Evolutionary conservation across 2,329 filamentous ascomycete species (phyloP), one percentile per base, ranked within the genome.

Genomic region (Penicillium sp.): DNA sequence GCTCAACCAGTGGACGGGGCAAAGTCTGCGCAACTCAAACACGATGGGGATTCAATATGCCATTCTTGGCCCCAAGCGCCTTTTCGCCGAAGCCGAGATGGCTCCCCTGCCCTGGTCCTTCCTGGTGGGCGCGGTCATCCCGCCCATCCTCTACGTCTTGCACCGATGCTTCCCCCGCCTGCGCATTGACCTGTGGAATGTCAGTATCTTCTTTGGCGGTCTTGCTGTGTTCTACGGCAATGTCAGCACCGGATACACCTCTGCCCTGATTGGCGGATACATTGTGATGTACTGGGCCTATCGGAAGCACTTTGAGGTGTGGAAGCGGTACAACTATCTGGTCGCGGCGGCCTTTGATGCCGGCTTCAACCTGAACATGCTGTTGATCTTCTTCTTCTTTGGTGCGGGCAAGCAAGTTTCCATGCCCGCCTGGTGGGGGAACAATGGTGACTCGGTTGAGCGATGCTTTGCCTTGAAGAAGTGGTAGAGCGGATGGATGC

Each of bases 391-490:
- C 60, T 59, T 83, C 49, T 77, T 76, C 51, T 81, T 83, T 54
- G 76, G 78, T 1, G 74, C 76, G 5, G 79, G 73, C 0, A 81
- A 77, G 66, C 70, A 79, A 29, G 65, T 82, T 6, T 69, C 65
- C 12, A 83, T 83, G 80, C 79, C 79, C n/a, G 61, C 79, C 51
- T 83, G 81, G 81, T 83, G 80, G 79, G 80, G 80, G 0, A 83
- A 83, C 56, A 76, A 81, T 54, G 71, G 65, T 27, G 66, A 71
- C 5, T 64, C 60, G n/a, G 75, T 76, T 38, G 80, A 83, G 64
- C 70, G 80, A 46, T 83, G 80, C 60, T 83, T 83, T 70, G 76
- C 77, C 3, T 52, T 80, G 46, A 62, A 67, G 28, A 56, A 43
- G 27, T 54, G 41, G 26, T 40, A 9, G 4, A 32, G 7, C 8